Conservation (phyloP, 1,284 basidiomycete genomes). For the Dichomitus squalens region DNA sequence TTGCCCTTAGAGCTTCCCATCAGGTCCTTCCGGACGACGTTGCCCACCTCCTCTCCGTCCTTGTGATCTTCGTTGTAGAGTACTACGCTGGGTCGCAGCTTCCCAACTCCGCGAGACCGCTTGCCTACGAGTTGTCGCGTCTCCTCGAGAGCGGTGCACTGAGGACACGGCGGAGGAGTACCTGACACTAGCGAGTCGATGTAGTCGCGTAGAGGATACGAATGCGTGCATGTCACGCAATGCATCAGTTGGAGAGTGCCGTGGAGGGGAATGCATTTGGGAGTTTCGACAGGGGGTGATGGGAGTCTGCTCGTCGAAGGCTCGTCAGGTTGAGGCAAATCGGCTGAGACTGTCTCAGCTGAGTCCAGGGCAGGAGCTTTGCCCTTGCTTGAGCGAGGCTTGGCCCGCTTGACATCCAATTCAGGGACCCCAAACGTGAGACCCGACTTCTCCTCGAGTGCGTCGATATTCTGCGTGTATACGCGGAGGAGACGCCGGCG, state of each 20-base stretch:
- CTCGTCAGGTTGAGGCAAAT: slow-evolving; percentile 4
- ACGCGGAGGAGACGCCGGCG: slow-evolving; percentile 82
- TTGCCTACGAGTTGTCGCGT: slow-evolving; percentile 78
- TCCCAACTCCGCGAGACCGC: slow-evolving; percentile 80
- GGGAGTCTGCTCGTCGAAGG: slow-evolving; percentile 37
- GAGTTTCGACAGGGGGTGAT: slow-evolving; percentile 47
- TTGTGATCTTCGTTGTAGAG: slow-evolving; percentile 91
- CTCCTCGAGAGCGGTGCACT: slow-evolving; percentile 71
- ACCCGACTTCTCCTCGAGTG: slow-evolving; percentile 84
- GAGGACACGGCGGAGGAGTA: slow-evolving; percentile 76
- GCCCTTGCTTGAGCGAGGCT: slow-evolving; percentile 41
- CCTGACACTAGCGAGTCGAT: slow-evolving; percentile 59
- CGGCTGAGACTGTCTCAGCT: background rate
- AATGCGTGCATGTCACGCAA: slow-evolving; percentile 80
- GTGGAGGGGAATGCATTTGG: slow-evolving; percentile 89
- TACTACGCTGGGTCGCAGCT: slow-evolving; percentile 85
- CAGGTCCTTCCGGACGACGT: slow-evolving; percentile 76
- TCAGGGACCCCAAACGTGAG: slow-evolving; percentile 77
- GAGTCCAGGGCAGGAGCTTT: slow-evolving; percentile 13
- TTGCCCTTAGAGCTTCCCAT: slow-evolving; percentile 67
- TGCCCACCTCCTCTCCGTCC: slow-evolving; percentile 86
- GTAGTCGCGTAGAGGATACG: slow-evolving; percentile 65
- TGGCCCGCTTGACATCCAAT: slow-evolving; percentile 54
- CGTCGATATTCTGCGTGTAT: slow-evolving; percentile 96
- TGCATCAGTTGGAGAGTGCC: slow-evolving; percentile 82